Evolutionary conservation across 768 basidiomycete genomes (phyloP), one percentile per base, ranked within the genome.

Genomic region (Coprinopsis strossmayeri): DNA sequence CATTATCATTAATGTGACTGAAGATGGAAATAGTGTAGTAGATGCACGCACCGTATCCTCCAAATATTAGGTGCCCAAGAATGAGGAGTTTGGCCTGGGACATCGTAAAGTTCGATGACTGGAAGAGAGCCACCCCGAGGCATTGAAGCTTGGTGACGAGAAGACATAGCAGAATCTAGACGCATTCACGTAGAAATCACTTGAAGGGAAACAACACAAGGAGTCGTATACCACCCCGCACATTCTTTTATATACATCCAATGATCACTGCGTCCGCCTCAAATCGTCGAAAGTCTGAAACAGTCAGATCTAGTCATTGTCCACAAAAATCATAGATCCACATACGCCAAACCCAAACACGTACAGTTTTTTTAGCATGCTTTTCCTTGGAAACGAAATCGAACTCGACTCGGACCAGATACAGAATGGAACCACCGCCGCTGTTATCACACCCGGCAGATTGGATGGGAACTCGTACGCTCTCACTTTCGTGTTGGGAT

Each of bases 51-150:
- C 84, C 86, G 69, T 53, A 88, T 75, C 37, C 82, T 72, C 85
- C 85, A 87, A 24, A 83, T 73, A 53, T 84, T 84, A 24, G 86
- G 86, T 45, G 81, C 80, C 85, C 85, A 88, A n/a, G 84, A 74
- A 46, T 83, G 79, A 1, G 79, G 69, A 7, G 70, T 71, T 42
- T 69, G 70, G 9, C 82, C 80, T 27, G 74, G 79, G 18, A 81
- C 70, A 53, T 88, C 86, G 59, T 86, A 88, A 13, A 88, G 67
- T 13, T 70, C 78, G 51, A 88, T 81, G 40, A 69, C 64, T 11
- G 81, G 77, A 17, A 65, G 64, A 21, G 61, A 51, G 26, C 52
- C 51, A 13, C 59, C 53, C 7, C 56, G 57, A 7, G 30, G 15
- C 30, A 32, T n/a, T n/a, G n/a, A n/a, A n/a, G n/a, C n/a, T n/a